Percentiles rank a stretch among this genome's conserved stretches.
phyloP scores from a whole-genome alignment of 495 filamentous ascomycete species.

The Tuber indicum region DNA sequence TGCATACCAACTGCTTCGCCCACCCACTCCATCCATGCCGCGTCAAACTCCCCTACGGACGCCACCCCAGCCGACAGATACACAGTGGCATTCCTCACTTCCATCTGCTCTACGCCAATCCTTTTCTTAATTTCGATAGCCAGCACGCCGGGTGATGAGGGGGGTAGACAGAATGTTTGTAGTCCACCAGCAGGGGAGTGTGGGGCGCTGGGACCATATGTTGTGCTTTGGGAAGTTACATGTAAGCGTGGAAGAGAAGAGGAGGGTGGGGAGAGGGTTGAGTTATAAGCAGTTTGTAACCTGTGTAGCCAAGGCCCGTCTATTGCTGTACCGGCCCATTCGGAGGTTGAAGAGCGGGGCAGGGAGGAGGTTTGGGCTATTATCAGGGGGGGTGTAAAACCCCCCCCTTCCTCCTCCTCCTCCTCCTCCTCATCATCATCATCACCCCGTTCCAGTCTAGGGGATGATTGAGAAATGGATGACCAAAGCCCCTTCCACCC shows the following conservation, averaged over 20 bases:
- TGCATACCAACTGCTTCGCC: constrained; percentile 8
- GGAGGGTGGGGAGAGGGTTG: background rate
- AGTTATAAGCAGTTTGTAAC: background rate
- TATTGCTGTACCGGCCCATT: constrained; percentile 52
- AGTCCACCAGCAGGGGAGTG: constrained; percentile 8
- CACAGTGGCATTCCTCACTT: background rate
- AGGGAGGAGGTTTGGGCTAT: constrained; percentile 65
- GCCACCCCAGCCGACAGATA: constrained; percentile 22
- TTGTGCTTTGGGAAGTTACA: background rate
- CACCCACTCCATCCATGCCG: constrained; percentile 7
- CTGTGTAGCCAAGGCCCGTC: constrained; percentile 27
- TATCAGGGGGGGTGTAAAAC: constrained; percentile 56
- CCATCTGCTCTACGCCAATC: constrained; percentile 13
- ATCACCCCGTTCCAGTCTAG: constrained; percentile 35
- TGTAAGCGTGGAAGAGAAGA: background rate
- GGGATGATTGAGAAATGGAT: background rate
- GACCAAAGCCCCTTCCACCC: constrained; percentile 27
- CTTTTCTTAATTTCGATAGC: constrained; percentile 9
- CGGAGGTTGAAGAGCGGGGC: constrained; percentile 61
- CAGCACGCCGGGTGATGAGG: background rate
- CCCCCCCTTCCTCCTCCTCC: constrained; percentile 19
- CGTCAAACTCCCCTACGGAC: constrained; percentile 13
- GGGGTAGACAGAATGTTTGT: constrained; percentile 14
- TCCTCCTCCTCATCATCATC: constrained; percentile 35
- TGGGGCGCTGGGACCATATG: background rate